Evolutionary conservation across 495 filamentous ascomycete genomes (phyloP).

Genomic region (Halenospora varia): DNA sequence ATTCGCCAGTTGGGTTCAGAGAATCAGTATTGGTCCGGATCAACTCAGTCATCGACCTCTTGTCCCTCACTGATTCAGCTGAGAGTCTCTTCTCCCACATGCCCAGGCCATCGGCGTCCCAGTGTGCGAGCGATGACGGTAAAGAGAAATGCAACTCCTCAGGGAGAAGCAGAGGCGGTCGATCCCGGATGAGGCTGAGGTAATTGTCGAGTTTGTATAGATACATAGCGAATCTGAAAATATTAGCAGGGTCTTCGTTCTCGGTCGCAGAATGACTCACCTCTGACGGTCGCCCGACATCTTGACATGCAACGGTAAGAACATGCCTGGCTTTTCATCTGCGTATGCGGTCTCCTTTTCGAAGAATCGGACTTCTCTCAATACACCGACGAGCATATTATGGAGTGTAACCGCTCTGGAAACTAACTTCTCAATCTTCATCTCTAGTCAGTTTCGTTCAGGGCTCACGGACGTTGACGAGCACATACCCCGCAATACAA

Average conservation of each 20-base stretch:
- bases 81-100: conserved; percentile 13
- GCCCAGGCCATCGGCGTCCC: conserved; percentile 19
- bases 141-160: conserved; percentile 23
- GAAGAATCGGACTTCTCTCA: conserved; percentile 24
- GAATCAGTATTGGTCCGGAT: conserved; percentile 11
- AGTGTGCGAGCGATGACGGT: conserved; percentile 15
- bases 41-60: conserved; percentile 13
- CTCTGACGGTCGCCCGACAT: conserved; percentile 12
- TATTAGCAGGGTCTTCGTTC: conserved; percentile 3
- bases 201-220: conserved; percentile 27
- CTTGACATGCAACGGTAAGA: conserved; percentile 12
- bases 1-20: neutral
- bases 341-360: conserved; percentile 5
- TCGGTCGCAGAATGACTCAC: neutral
- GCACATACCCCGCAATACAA: conserved; percentile 21
- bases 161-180: conserved; percentile 15
- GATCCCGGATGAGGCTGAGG: conserved; percentile 18
- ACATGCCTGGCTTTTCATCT: conserved; percentile 22
- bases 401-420: conserved; percentile 7
- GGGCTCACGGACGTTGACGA: neutral
- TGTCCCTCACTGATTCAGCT: conserved; percentile 16
- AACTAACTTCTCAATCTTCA: conserved; percentile 8
- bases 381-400: conserved; percentile 12
- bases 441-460: neutral
- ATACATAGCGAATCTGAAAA: conserved; percentile 23